Conservation (phyloP, 139 green algal species). For the Coelastrella sp. region DNA sequence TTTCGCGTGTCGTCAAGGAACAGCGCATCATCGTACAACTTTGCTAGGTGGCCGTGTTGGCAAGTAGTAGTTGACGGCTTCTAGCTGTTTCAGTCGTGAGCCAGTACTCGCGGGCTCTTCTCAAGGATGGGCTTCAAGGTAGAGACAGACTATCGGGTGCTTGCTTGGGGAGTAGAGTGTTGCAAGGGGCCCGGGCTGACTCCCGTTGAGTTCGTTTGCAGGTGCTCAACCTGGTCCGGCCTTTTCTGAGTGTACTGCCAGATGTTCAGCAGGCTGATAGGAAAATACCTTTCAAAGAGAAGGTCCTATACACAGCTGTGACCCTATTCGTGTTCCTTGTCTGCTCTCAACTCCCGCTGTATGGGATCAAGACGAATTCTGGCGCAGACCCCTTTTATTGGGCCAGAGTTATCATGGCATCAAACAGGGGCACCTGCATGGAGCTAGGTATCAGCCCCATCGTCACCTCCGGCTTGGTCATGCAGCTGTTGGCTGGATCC, state of each 20-base stretch:
- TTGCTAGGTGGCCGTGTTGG: not conserved
- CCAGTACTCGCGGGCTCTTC: not conserved
- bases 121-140: slow-evolving; percentile 43
- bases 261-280: slow-evolving; percentile 83
- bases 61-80: not conserved
- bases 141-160: not conserved
- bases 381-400: slow-evolving; percentile 98
- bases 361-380: slow-evolving; percentile 93
- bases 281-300: slow-evolving; percentile 84
- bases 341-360: slow-evolving; percentile 97
- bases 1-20: too few species aligned
- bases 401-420: slow-evolving; percentile 98
- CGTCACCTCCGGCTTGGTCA: slow-evolving; percentile 96
- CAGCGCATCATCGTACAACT: too few species aligned
- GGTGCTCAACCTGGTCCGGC: slow-evolving; percentile 86
- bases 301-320: slow-evolving; percentile 93
- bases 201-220: not conserved
- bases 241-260: slow-evolving; percentile 90
- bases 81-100: not conserved
- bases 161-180: not conserved
- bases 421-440: slow-evolving; percentile 97
- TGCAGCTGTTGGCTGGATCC: slow-evolving; percentile 96
- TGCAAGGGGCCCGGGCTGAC: not conserved
- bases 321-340: slow-evolving; percentile 99
- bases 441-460: slow-evolving; percentile 98